These are phyloP conservation scores for Candida pseudofarinosa DNA, from an alignment of 805 yeast species.

Conservation along the genomic window DNA sequence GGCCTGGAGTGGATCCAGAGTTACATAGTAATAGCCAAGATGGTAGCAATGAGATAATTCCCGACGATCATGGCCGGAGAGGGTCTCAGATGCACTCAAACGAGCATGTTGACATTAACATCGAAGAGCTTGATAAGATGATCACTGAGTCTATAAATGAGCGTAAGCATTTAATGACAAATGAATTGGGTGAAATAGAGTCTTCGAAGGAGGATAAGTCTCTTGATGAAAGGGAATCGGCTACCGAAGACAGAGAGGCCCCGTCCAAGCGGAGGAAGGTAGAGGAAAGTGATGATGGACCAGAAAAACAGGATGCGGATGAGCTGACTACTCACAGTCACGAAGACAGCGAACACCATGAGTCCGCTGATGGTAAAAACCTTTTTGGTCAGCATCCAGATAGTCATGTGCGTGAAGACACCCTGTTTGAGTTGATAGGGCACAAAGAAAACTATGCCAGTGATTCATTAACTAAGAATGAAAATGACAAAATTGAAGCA, in stretches of 20 bases:
- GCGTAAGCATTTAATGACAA: background rate
- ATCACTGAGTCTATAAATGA: slow-evolving; percentile 15
- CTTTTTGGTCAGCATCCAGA: background rate
- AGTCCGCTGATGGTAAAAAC: background rate
- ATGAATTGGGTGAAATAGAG: background rate
- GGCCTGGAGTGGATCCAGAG: background rate
- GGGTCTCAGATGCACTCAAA: slow-evolving; percentile 2
- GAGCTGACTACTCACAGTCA: background rate
- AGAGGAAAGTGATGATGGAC: slow-evolving; percentile 1
- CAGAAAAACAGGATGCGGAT: background rate
- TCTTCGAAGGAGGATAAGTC: background rate
- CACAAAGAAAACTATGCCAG: background rate
- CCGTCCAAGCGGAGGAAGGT: background rate
- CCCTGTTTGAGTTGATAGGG: background rate
- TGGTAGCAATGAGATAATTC: background rate
- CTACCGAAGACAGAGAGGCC: background rate
- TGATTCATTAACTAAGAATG: background rate
- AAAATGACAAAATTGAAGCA: background rate
- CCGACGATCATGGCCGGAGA: background rate
- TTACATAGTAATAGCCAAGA: background rate
- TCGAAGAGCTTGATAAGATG: slow-evolving; percentile 16
- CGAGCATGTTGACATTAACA: slow-evolving; percentile 8
- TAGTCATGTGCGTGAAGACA: background rate
- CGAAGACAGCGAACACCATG: background rate
- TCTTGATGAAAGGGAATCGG: background rate